Evolutionary conservation across 257 asterid species (phyloP), one percentile per base, ranked within the genome.

Genomic region (Solanum verrucosum): DNA sequence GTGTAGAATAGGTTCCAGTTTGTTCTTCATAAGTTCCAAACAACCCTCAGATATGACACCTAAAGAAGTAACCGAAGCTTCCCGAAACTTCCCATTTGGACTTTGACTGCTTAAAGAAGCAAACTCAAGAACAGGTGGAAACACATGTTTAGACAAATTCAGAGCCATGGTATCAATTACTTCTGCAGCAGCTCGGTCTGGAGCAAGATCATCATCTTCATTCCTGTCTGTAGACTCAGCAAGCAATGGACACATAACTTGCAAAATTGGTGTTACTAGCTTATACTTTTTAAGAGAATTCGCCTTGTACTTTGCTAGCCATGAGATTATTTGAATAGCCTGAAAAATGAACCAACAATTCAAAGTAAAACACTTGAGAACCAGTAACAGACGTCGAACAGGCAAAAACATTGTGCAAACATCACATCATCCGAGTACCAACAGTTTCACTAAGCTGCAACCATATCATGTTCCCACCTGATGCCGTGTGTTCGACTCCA

Each of bases 121-220:
- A 93, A 97, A 97, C 92, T 96, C 99, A 88, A 95, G 91, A 88
- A 97, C 99, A 88, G 98, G 98, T 49, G 98, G 96, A 87, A 93
- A 97, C 21, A 97, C 99, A 89, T 91, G 96, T 92, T 97, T 97
- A 31, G 99, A 49, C 90, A 96, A 93, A 90, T 89, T 94, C 88
- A 97, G 67, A 65, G 99, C 99, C 98, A 97, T 95, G 79, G 99
- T 96, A 87, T 97, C 99, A 89, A 97, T 97, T 87, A 97, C 99
- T 93, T 95, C 99, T 34, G 99, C 99, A 87, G 98, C 99, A 89
- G 98, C 98, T 84, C 98, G 95, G 87, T 97, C 99, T 83, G 99
- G 96, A 87, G 99, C 96, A 91, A 97, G 95, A 91, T 97, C 99
- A 89, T 95, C 98, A 87, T 96, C 98, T 88, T 93, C 99, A 88